phyloP scores from a whole-genome alignment of 1,139 yeast species.

The Schwanniomyces etchellsii region DNA sequence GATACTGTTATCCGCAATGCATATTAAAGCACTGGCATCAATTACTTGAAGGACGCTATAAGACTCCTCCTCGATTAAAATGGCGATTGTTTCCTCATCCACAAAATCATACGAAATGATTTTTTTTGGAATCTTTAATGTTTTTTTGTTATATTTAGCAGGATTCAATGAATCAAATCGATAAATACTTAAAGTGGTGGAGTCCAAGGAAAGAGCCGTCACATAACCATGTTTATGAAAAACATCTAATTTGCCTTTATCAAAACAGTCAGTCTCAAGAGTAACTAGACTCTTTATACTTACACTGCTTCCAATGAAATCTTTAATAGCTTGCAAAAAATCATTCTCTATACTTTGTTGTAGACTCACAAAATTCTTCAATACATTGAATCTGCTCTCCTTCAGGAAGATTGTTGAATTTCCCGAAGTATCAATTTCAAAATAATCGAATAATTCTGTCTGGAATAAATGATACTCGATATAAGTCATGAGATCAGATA shows the following conservation, averaged over 20 bases:
- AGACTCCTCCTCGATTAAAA: too few relatives aligned
- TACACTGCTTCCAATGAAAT: constrained; percentile 10
- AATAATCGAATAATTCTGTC: constrained; percentile 19
- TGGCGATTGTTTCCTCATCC: constrained; percentile 1
- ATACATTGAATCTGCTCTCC: constrained; percentile 5
- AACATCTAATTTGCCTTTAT: not conserved
- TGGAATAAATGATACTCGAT: constrained; percentile 22
- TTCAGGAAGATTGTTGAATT: constrained; percentile 11
- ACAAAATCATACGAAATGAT: constrained; percentile 5
- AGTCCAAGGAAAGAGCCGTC: not conserved
- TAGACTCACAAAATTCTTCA: constrained; percentile 6
- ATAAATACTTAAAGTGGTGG: too few relatives aligned
- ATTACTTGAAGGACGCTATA: too few relatives aligned
- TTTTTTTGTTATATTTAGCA: constrained; percentile 8
- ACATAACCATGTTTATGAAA: not conserved
- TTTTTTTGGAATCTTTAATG: constrained; percentile 1
- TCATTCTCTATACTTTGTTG: constrained; percentile 7
- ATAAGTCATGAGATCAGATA: constrained; percentile 24
- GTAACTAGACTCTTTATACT: constrained; percentile 5
- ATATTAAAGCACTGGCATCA: too few relatives aligned
- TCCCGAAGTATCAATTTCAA: constrained; percentile 14
- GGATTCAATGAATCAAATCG: constrained; percentile 8
- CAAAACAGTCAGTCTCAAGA: constrained; percentile 2
- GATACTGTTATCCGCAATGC: too few relatives aligned
- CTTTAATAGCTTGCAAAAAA: constrained; percentile 10